A percentile compares a stretch with the other conserved stretches of the same genome.
Conservation (phyloP, 768 basidiomycete species). For the Fomitopsis pulvina region DNA sequence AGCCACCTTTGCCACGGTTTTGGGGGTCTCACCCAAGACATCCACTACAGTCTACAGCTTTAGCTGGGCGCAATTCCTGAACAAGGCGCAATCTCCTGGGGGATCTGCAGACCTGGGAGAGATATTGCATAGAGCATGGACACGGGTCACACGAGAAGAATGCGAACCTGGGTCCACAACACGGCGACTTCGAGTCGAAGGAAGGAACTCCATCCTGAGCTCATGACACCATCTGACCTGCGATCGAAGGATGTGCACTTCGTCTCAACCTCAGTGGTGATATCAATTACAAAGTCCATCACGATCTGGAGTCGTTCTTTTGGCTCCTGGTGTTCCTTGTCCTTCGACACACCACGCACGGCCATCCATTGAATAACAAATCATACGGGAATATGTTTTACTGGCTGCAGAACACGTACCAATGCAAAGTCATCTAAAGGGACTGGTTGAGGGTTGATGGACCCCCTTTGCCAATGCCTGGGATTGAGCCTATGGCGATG, state of each 20-base stretch:
- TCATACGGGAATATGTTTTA: slow-evolving; percentile 57
- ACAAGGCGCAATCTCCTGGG: background rate
- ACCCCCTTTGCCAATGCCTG: background rate
- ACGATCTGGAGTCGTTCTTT: slow-evolving; percentile 10
- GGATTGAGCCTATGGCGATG: background rate
- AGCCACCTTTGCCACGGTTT: too few species aligned
- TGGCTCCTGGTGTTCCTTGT: slow-evolving; percentile 9
- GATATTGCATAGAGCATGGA: background rate
- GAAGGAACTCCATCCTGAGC: too few species aligned
- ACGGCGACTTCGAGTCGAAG: background rate
- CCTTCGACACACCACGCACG: slow-evolving; percentile 31
- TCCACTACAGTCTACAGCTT: slow-evolving; percentile 9
- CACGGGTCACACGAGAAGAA: background rate
- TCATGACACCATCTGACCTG: background rate
- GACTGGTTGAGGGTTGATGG: background rate
- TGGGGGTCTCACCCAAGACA: slow-evolving; percentile 1
- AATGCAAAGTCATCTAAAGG: background rate
- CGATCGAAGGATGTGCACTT: slow-evolving; percentile 4
- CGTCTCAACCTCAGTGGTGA: background rate
- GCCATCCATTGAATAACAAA: slow-evolving; percentile 50
- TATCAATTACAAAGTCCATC: too few species aligned
- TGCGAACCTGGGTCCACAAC: background rate
- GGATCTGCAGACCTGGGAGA: background rate
- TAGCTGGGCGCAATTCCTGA: background rate
- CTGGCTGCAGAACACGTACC: slow-evolving; percentile 23